Percentiles rank a stretch among this genome's conserved stretches.
These are phyloP conservation scores for Penicillium sp. DNA, from an alignment of 2,329 filamentous ascomycete species.

Conservation along the genomic window DNA sequence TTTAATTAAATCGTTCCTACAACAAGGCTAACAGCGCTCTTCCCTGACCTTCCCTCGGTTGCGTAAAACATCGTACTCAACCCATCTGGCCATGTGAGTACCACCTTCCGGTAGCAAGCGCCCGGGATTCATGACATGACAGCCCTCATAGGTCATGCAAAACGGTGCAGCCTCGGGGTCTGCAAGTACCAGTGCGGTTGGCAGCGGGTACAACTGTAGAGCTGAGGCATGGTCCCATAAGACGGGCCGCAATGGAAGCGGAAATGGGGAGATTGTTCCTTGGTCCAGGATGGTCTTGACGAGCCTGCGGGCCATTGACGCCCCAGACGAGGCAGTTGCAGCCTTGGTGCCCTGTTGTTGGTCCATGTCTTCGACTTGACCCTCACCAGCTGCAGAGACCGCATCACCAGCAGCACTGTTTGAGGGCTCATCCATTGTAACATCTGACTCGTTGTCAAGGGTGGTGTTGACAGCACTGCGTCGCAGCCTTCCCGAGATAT, in stretches of 20 bases:
- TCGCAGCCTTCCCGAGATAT: constrained; percentile 69
- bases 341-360: constrained; percentile 12
- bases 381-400: constrained; percentile 20
- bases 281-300: constrained; percentile 90
- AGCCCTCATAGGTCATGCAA: constrained; percentile 84
- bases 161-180: constrained; percentile 77
- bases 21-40: constrained; percentile 44
- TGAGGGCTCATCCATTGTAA: constrained; percentile 23
- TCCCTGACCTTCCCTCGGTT: constrained; percentile 55
- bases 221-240: constrained; percentile 78
- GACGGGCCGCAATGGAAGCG: constrained; percentile 66
- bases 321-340: constrained; percentile 21
- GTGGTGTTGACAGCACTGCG: constrained; percentile 67
- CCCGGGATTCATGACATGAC: constrained; percentile 90
- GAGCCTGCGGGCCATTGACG: constrained; percentile 58
- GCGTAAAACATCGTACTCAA: constrained; percentile 69
- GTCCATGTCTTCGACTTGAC: constrained; percentile 24
- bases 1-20: neutral
- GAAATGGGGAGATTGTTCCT: constrained; percentile 78
- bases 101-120: constrained; percentile 61
- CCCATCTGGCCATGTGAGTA: constrained; percentile 65
- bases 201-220: constrained; percentile 77
- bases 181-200: constrained; percentile 71
- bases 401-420: constrained; percentile 10
- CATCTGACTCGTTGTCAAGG: constrained; percentile 18